Base-by-base conservation (phyloP, 1,284 basidiomycete genomes). In the Malassezia obtusa region DNA sequence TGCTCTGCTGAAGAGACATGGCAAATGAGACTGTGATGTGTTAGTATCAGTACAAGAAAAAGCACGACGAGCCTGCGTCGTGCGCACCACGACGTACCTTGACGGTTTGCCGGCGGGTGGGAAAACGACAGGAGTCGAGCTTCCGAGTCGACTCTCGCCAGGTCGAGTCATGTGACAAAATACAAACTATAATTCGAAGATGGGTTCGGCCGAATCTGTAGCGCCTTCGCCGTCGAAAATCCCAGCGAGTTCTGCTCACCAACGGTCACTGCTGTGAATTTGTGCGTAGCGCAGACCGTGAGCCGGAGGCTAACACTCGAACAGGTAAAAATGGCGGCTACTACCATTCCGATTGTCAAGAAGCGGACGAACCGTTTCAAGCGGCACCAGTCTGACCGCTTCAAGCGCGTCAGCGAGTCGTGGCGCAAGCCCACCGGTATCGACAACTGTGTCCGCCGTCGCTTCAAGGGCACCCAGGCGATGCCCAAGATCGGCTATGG, bases 401-500 rank as follows among this genome's bases (percentile, higher is more conserved):
- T 64, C 64, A 60, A 71, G 60, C 64, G 69, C 50, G 68, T 73
- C 49, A 61, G 62, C 41, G 60, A 62, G 53, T 65, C 62, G 36
- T 71, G 68, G 68, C 60, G 71, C 43, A 71, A 73, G 67, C 69
- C 68, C 51, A 66, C 64, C 50, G 71, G 71, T 72, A 73, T 73
- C 57, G 71, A 73, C 68, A 61, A 58, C 36, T 58, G 58, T 48
- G 62, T 72, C 40, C 71, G 71, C 36, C 60, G 71, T 49, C 68
- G 71, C 51, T 73, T 73, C 71, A 64, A 61, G 57, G 61, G 70
- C 50, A 59, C 55, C 21, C 55, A 60, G 31, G 57, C 65, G 52
- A 70, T 70, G 68, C 68, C 68, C 61, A 72, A 68, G 63, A 73
- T 73, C 47, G 71, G 71, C 51, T 73, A 69, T 67, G 71, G 71